These are phyloP conservation scores for Sequoiadendron giganteum DNA, from an alignment of 75 land plant species.

Conservation along the genomic window DNA sequence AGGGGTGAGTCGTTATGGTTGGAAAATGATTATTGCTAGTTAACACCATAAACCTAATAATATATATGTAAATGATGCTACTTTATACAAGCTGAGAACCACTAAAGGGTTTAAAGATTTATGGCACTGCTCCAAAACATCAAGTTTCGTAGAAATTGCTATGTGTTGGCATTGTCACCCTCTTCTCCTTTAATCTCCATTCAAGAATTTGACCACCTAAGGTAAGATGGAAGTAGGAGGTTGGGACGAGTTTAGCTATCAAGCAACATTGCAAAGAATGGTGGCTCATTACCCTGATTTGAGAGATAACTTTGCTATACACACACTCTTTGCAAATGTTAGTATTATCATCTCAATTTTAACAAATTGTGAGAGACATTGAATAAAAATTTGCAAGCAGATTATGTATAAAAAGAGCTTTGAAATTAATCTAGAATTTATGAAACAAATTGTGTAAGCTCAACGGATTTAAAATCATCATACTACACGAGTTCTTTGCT, in stretches of 20 bases:
- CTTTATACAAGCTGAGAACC: not conserved
- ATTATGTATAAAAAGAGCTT: no score
- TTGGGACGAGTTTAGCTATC: constrained; percentile 31
- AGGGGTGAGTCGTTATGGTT: no score
- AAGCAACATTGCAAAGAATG: constrained; percentile 43
- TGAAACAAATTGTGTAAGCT: no score
- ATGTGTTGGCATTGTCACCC: not conserved
- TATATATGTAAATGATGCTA: no score
- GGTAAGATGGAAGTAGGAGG: not conserved
- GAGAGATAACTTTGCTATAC: constrained; percentile 11
- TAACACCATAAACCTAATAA: no score
- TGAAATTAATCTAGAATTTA: no score
- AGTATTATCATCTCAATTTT: no score
- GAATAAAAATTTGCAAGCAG: no score
- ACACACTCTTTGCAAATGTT: constrained; percentile 22
- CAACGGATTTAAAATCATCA: no score
- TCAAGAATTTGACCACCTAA: not conserved
- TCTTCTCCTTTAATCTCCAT: not conserved
- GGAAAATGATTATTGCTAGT: no score
- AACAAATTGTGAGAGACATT: no score
- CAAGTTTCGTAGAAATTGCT: not conserved
- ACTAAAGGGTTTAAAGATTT: not conserved
- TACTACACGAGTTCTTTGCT: no score
- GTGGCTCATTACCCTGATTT: constrained; percentile 60
- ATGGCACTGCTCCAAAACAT: not conserved